phyloP scores from a whole-genome alignment of 2,329 filamentous ascomycete genomes.

The Fusarium verticillioides region DNA sequence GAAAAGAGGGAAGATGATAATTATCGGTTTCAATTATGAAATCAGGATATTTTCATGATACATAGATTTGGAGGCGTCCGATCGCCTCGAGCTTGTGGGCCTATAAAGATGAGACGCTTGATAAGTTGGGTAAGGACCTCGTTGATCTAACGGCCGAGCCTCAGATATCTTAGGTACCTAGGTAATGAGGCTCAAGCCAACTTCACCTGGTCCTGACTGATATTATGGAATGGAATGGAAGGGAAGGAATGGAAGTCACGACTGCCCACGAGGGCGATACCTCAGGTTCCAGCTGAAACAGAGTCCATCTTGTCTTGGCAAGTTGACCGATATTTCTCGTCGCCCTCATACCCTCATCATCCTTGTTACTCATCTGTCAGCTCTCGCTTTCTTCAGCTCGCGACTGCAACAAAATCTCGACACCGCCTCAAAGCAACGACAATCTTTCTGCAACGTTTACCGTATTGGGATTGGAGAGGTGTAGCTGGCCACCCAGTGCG shows the following conservation, averaged over 20 bases:
- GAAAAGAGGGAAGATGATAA: slow-evolving; percentile 5
- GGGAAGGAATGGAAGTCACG: slow-evolving; percentile 14
- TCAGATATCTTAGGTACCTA: not conserved
- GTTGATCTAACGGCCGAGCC: not conserved
- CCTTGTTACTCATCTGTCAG: slow-evolving; percentile 23
- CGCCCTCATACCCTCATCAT: slow-evolving; percentile 14
- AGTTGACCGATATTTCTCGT: slow-evolving; percentile 15
- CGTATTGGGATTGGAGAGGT: slow-evolving; percentile 28
- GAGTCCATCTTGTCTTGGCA: slow-evolving; percentile 8
- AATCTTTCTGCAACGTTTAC: slow-evolving; percentile 38
- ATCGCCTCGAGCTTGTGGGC: not conserved
- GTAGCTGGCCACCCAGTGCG: slow-evolving; percentile 31
- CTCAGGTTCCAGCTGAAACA: slow-evolving; percentile 19
- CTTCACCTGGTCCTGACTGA: not conserved
- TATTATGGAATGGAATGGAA: not conserved
- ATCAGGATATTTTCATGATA: not conserved
- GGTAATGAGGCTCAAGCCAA: slow-evolving; percentile 17
- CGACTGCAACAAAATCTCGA: slow-evolving; percentile 10
- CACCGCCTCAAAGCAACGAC: slow-evolving; percentile 20
- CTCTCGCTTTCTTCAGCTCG: slow-evolving; percentile 27
- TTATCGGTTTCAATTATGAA: not conserved
- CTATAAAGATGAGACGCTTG: not conserved
- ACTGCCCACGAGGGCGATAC: slow-evolving; percentile 4
- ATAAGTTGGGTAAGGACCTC: not conserved
- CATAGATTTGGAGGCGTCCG: not conserved